Conservation (phyloP, 805 yeast species). For the Saccharomycopsis malanga region DNA sequence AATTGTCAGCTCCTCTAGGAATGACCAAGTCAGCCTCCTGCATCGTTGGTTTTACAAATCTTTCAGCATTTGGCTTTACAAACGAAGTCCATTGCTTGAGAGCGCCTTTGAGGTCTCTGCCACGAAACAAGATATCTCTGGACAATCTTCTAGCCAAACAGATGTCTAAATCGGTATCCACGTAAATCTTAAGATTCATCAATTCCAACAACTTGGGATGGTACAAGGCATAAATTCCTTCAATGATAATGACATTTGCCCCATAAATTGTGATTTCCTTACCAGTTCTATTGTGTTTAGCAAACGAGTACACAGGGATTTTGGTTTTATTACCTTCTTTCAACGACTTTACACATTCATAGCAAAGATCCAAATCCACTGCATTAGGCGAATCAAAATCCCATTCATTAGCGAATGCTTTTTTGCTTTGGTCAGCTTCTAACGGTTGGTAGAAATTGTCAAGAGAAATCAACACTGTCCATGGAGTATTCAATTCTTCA, state of each 20-base stretch:
- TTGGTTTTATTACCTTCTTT: constrained; percentile 63
- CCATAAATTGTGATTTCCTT: constrained; percentile 78
- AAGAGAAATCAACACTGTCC: constrained; percentile 85
- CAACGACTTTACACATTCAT: constrained; percentile 53
- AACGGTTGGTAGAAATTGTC: constrained; percentile 89
- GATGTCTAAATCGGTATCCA: constrained; percentile 89
- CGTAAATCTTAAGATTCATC: constrained; percentile 84
- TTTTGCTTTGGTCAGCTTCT: constrained; percentile 47
- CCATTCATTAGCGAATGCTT: constrained; percentile 62
- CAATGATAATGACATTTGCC: constrained; percentile 86
- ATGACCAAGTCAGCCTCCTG: constrained; percentile 75
- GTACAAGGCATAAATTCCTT: constrained; percentile 81
- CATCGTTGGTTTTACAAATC: constrained; percentile 69
- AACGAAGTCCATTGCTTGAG: constrained; percentile 83
- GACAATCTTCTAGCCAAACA: constrained; percentile 84
- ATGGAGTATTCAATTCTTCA: constrained; percentile 74
- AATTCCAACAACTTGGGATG: constrained; percentile 60
- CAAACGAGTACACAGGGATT: constrained; percentile 67
- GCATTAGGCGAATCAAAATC: constrained; percentile 90
- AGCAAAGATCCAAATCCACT: constrained; percentile 67
- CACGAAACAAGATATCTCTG: constrained; percentile 80
- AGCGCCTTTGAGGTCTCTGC: constrained; percentile 76
- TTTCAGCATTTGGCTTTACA: constrained; percentile 88
- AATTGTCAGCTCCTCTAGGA: constrained; percentile 76
- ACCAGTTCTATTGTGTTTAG: constrained; percentile 49